These are phyloP conservation scores for Microdochium bolleyi DNA, from an alignment of 2,329 filamentous ascomycete species.

Conservation along the genomic window DNA sequence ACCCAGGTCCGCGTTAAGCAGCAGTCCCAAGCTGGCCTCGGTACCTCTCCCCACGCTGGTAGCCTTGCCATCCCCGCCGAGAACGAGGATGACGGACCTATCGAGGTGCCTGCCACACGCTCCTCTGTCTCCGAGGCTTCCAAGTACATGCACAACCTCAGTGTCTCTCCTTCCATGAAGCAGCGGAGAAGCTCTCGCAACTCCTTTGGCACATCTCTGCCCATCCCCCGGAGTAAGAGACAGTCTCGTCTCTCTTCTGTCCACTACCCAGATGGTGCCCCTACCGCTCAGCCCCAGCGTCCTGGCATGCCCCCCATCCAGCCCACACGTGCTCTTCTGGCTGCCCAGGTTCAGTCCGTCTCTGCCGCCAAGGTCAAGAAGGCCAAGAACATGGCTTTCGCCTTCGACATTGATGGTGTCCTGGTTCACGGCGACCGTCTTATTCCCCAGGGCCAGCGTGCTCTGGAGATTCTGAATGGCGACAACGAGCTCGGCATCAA, in stretches of 20 bases:
- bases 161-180: conserved; percentile 57
- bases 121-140: conserved; percentile 61
- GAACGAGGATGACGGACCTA: conserved; percentile 38
- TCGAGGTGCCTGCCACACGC: conserved; percentile 63
- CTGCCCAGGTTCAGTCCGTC: conserved; percentile 62
- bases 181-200: conserved; percentile 64
- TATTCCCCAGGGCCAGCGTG: conserved; percentile 59
- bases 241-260: conserved; percentile 61
- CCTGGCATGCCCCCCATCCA: conserved; percentile 52
- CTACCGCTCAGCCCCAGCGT: conserved; percentile 34
- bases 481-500: conserved; percentile 73
- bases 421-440: conserved; percentile 65
- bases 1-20: background rate
- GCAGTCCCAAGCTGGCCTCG: conserved; percentile 12
- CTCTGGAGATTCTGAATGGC: conserved; percentile 64
- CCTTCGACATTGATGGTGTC: conserved; percentile 74
- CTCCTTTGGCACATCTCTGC: conserved; percentile 66
- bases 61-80: conserved; percentile 30
- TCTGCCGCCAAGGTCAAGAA: conserved; percentile 55
- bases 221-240: conserved; percentile 64
- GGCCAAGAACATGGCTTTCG: conserved; percentile 76
- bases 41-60: conserved; percentile 17
- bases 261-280: conserved; percentile 29
- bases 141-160: conserved; percentile 67
- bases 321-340: conserved; percentile 59